phyloP scores from a whole-genome alignment of 257 asterid genomes.

The Rhazya stricta region DNA sequence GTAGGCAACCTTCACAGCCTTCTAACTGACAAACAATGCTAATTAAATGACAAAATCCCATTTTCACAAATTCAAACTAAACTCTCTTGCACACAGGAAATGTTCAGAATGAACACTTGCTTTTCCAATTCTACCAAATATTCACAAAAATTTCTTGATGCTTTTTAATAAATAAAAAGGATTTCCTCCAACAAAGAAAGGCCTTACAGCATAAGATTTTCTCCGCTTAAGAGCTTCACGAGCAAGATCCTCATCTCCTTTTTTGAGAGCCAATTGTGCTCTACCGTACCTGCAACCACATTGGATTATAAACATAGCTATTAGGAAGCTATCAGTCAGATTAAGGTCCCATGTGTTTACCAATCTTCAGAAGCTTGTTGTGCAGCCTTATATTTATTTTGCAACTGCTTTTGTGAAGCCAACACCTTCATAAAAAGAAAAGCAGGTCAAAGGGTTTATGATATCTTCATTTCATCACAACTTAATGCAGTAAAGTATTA shows the following conservation, averaged over 20 bases:
- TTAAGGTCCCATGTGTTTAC: slow-evolving; percentile 34
- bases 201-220: slow-evolving; percentile 79
- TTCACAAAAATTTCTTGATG: too few relatives aligned
- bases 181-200: slow-evolving; percentile 10
- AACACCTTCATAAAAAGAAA: slow-evolving; percentile 52
- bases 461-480: slow-evolving; percentile 15
- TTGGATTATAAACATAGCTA: slow-evolving; percentile 19
- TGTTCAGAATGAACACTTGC: not conserved
- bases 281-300: slow-evolving; percentile 72
- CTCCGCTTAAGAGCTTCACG: slow-evolving; percentile 98
- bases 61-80: not conserved
- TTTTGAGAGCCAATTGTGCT: slow-evolving; percentile 92
- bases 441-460: not conserved
- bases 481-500: not conserved
- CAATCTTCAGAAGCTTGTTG: slow-evolving; percentile 93
- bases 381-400: slow-evolving; percentile 83
- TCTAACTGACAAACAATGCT: not conserved
- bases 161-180: not conserved
- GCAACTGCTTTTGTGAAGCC: slow-evolving; percentile 95
- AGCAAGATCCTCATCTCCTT: slow-evolving; percentile 97
- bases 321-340: slow-evolving; percentile 16
- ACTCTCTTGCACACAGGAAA: not conserved
- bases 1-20: not conserved
- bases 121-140: not conserved
- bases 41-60: not conserved